Percentiles rank a stretch among this genome's conserved stretches.
phyloP scores from a whole-genome alignment of 2,329 filamentous ascomycete genomes.

The Diplodia intermedia region DNA sequence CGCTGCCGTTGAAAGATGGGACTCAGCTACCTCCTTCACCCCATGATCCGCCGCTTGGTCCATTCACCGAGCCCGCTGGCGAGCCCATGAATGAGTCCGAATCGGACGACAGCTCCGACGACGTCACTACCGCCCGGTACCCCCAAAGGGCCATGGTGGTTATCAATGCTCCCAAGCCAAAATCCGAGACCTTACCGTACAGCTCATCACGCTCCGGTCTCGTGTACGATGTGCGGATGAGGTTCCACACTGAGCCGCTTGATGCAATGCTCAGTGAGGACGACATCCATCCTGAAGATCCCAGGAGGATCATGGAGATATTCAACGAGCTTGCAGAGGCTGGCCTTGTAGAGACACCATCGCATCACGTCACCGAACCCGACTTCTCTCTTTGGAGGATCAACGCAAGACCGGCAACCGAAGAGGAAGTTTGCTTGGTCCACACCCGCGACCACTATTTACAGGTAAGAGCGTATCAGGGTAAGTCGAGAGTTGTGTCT shows the following conservation, averaged over 20 bases:
- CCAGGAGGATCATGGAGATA: constrained; percentile 88
- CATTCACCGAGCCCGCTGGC: constrained; percentile 13
- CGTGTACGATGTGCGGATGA: constrained; percentile 91
- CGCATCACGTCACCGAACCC: constrained; percentile 57
- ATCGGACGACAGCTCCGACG: constrained; percentile 14
- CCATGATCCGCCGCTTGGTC: constrained; percentile 9
- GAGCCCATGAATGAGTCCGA: constrained; percentile 18
- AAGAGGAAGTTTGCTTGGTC: constrained; percentile 79
- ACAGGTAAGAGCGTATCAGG: constrained; percentile 68
- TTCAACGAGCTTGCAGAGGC: constrained; percentile 85
- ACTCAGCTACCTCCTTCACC: constrained; percentile 8
- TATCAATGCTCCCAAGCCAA: constrained; percentile 24
- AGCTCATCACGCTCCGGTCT: constrained; percentile 52
- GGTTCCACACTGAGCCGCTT: constrained; percentile 81
- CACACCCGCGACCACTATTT: constrained; percentile 79
- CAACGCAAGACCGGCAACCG: constrained; percentile 75
- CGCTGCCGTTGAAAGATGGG: constrained; percentile 13
- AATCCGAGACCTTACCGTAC: constrained; percentile 42
- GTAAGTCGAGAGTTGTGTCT: constrained; percentile 10
- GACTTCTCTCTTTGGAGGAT: constrained; percentile 72
- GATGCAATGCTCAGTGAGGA: constrained; percentile 55
- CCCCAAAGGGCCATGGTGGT: constrained; percentile 24
- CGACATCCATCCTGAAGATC: constrained; percentile 93
- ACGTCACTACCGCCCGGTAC: neutral
- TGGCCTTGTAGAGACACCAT: constrained; percentile 73